These are phyloP conservation scores for Linnemannia schmuckeri DNA, from an alignment of 192 early-diverging fungal species.

Conservation along the genomic window DNA sequence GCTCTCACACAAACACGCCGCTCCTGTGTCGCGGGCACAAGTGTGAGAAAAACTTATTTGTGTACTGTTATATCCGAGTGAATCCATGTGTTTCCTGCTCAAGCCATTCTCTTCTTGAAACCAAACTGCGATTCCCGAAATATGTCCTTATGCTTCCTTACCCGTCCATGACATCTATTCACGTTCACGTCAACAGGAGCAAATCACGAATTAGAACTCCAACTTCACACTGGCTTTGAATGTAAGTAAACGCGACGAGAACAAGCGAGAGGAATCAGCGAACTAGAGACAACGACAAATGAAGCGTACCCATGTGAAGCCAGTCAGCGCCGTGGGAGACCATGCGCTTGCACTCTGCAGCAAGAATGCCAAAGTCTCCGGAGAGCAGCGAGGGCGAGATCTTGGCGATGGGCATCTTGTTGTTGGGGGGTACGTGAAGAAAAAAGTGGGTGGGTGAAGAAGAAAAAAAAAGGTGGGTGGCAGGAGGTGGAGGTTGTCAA, in stretches of 20 bases:
- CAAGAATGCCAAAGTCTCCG: conserved; percentile 89
- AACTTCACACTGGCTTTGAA: background rate
- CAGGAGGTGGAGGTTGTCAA: too few relatives aligned
- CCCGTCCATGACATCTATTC: conserved; percentile 93
- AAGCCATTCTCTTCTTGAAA: background rate
- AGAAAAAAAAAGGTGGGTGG: background rate
- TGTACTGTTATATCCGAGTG: background rate
- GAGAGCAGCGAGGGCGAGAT: conserved; percentile 95
- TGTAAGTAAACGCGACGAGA: background rate
- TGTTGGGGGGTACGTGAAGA: conserved; percentile 42
- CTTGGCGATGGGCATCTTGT: conserved; percentile 78
- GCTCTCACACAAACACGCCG: background rate
- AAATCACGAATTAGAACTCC: conserved; percentile 6
- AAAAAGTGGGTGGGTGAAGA: background rate
- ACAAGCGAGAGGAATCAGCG: background rate
- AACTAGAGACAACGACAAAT: background rate
- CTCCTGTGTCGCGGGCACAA: background rate
- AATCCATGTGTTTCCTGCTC: background rate
- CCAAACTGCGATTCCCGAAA: background rate
- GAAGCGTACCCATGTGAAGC: conserved; percentile 81
- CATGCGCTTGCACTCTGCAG: conserved; percentile 90
- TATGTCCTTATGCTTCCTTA: conserved; percentile 49
- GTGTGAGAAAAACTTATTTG: background rate
- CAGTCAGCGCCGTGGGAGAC: conserved; percentile 91
- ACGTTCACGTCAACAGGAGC: conserved; percentile 2